Evolutionary conservation across 805 yeast genomes (phyloP), one percentile per base, ranked within the genome.

Genomic region (Starmerella scarabaei): DNA sequence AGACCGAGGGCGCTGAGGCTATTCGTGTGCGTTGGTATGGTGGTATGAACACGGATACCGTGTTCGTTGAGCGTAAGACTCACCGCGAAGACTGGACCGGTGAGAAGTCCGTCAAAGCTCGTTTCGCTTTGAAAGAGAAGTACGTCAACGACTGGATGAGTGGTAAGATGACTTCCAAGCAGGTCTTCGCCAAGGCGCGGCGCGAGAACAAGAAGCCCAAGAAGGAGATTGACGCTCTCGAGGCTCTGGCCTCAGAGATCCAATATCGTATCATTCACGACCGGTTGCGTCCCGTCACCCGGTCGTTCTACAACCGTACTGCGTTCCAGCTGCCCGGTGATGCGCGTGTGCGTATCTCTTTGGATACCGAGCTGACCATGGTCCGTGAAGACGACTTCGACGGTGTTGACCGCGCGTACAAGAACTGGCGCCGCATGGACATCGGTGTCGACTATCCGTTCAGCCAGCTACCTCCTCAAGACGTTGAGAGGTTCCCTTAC

Each of bases 81-180:
- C 98, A 91, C 59, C 74, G 98, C 62, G 98, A 91, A 62, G 99
- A 91, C 66, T 88, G 98, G 98, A 91, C 99, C 3, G 99, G 99
- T 53, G 98, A 91, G 61, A 88, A 88, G 63, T 83, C 95, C n/a
- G 98, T 91, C 49, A 91, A 91, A 64, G 97, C 97, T 4, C 73
- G 98, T 60, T 91, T 91, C 63, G 77, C 88, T 17, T 64, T 91
- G 50, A 91, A 86, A 60, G 98, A 91, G 60, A 83, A 80, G 59
- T 72, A 84, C 56, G 85, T 88, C 37, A 91, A 91, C 57, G 74
- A 75, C 37, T 91, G 84, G 59, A 60, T 88, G 64, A 63, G 65
- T 27, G 99, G 98, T 51, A 74, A 73, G 37, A 85, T 72, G 58
- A 82, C 96, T 18, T 94, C 86, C 9, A 71, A 73, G 33, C 91